Evolutionary conservation across 495 filamentous ascomycete genomes (phyloP).

Genomic region (Penicillium malachiteum): DNA sequence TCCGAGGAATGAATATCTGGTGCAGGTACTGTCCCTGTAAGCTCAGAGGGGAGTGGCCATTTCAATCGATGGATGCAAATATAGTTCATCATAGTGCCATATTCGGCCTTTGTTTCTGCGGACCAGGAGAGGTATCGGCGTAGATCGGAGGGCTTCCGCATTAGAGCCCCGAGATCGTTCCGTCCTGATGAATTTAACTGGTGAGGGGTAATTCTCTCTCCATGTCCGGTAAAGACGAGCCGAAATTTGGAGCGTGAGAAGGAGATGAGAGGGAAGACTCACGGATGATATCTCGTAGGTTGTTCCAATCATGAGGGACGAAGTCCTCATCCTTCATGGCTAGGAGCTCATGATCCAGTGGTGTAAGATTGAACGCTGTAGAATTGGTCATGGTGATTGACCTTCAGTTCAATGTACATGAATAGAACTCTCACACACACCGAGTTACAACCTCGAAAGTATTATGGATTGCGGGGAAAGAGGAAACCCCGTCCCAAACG

Average conservation of each 20-base stretch:
- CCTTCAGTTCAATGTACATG: not conserved
- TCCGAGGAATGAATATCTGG: not conserved
- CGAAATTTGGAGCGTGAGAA: slow-evolving; percentile 2
- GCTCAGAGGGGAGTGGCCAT: slow-evolving; percentile 53
- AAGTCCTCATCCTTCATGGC: slow-evolving; percentile 71
- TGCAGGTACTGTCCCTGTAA: slow-evolving; percentile 1
- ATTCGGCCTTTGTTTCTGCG: slow-evolving; percentile 62
- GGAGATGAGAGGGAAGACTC: slow-evolving; percentile 18
- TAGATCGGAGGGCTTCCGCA: slow-evolving; percentile 80
- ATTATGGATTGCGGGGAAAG: not conserved
- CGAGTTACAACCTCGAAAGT: not conserved
- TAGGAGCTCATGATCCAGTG: slow-evolving; percentile 63
- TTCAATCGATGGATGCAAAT: slow-evolving; percentile 69
- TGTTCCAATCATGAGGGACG: slow-evolving; percentile 64
- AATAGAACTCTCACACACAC: too few species aligned
- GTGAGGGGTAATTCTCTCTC: slow-evolving; percentile 8
- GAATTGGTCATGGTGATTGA: slow-evolving; percentile 9
- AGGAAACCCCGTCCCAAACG: slow-evolving; percentile 10
- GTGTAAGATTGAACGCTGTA: slow-evolving; percentile 61
- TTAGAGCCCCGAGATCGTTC: slow-evolving; percentile 74
- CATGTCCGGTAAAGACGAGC: not conserved
- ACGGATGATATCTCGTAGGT: slow-evolving; percentile 68
- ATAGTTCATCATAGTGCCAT: slow-evolving; percentile 76
- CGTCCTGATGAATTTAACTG: slow-evolving; percentile 41
- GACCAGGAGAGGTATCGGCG: slow-evolving; percentile 82